These are phyloP conservation scores for Pseudopithomyces maydicus DNA, from an alignment of 2,329 filamentous ascomycete species.

Conservation along the genomic window DNA sequence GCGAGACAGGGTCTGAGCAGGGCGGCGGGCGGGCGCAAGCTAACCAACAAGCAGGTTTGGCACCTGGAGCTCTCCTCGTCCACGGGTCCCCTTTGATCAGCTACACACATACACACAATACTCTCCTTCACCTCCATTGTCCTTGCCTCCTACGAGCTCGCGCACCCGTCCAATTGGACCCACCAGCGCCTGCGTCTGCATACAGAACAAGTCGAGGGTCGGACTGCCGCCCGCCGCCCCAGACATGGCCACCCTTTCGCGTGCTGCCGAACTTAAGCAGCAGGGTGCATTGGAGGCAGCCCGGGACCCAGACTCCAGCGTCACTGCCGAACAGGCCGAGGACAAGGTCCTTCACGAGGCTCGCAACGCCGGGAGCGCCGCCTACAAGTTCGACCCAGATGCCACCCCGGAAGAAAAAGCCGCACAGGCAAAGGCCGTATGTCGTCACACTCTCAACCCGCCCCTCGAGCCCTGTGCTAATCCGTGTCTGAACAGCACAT, in stretches of 20 bases:
- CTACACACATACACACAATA: background rate
- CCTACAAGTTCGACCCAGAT: conserved; percentile 86
- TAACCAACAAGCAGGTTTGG: conserved; percentile 2
- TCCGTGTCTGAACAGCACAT: conserved; percentile 55
- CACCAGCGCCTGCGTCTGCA: background rate
- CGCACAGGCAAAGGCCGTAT: conserved; percentile 75
- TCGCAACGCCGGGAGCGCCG: conserved; percentile 75
- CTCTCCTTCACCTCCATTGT: background rate
- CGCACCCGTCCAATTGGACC: conserved; percentile 8
- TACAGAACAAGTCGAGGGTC: background rate
- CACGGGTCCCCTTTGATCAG: background rate
- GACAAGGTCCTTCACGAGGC: conserved; percentile 77
- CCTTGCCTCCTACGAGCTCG: background rate
- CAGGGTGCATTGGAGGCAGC: conserved; percentile 81
- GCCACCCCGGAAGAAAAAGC: conserved; percentile 83
- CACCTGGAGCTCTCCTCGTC: background rate
- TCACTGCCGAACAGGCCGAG: conserved; percentile 74
- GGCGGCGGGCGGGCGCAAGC: background rate
- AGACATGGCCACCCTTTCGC: conserved; percentile 34
- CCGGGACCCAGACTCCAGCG: conserved; percentile 68
- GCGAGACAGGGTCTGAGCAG: conserved; percentile 1
- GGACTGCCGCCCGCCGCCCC: background rate
- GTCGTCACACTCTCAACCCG: conserved; percentile 40
- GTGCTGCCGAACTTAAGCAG: conserved; percentile 72
- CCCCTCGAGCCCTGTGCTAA: background rate